phyloP scores from a whole-genome alignment of 352 stramenopile genomes.

The Globisporangium spiculum region DNA sequence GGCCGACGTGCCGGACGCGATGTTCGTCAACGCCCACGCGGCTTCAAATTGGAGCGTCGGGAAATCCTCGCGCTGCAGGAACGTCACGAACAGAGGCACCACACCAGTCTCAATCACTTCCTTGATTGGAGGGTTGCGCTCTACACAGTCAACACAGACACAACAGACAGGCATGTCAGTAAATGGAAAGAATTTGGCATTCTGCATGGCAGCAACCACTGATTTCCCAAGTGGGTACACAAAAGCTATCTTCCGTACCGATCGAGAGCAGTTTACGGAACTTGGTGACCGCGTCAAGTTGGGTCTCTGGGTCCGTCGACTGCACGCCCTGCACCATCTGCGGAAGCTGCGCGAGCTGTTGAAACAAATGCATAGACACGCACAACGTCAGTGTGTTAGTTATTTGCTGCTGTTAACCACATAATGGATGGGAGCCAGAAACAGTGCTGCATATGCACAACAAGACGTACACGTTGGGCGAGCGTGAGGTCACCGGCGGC shows the following conservation, averaged over 20 bases:
- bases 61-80: constrained; percentile 95
- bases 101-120: constrained; percentile 98
- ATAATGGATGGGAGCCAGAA: neutral
- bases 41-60: constrained; percentile 96
- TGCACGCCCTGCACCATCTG: constrained; percentile 94
- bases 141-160: constrained; percentile 31
- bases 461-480: constrained; percentile 42
- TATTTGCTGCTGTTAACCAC: neutral
- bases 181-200: neutral
- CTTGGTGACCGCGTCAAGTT: constrained; percentile 97
- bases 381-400: constrained; percentile 13
- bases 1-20: constrained; percentile 97
- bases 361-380: neutral
- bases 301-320: constrained; percentile 84
- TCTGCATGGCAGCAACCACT: neutral
- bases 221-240: constrained; percentile 5
- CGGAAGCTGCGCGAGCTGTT: constrained; percentile 92
- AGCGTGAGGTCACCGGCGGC: constrained; percentile 47
- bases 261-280: constrained; percentile 99
- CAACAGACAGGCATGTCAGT: constrained; percentile 1
- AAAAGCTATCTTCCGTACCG: constrained; percentile 36
- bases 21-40: constrained; percentile 99
- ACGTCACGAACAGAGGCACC: constrained; percentile 98
- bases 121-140: constrained; percentile 99
- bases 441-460: neutral